Evolutionary conservation across 495 filamentous ascomycete species (phyloP).

Genomic region (Paragyromitra xinjiangensis): DNA sequence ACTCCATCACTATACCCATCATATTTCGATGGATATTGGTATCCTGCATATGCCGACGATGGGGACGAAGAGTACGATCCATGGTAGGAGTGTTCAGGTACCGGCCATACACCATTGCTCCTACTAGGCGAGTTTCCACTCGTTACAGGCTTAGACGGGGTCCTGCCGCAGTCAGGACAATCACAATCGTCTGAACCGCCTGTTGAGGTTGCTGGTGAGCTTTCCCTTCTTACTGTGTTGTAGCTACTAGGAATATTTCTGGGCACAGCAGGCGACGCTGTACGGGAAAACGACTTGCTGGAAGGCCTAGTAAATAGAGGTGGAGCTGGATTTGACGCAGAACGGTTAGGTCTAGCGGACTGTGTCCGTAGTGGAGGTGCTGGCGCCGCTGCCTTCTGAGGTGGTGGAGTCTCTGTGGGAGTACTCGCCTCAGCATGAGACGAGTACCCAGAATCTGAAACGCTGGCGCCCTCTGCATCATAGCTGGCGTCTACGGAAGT

Average conservation of each 20-base stretch:
- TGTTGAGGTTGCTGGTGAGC: conserved; percentile 44
- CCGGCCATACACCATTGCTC: conserved; percentile 40
- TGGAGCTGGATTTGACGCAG: conserved; percentile 43
- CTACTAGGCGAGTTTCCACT: conserved; percentile 46
- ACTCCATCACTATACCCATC: conserved; percentile 40
- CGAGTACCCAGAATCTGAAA: conserved; percentile 57
- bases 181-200: conserved; percentile 55
- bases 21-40: conserved; percentile 41
- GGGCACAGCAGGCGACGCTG: conserved; percentile 47
- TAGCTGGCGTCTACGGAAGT: conserved; percentile 47
- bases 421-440: conserved; percentile 54
- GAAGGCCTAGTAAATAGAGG: conserved; percentile 43
- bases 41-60: conserved; percentile 38
- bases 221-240: conserved; percentile 50
- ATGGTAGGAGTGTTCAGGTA: conserved; percentile 43
- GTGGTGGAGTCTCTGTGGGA: conserved; percentile 55
- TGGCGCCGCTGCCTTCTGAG: conserved; percentile 46
- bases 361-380: conserved; percentile 43
- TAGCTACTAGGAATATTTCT: conserved; percentile 54
- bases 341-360: conserved; percentile 38
- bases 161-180: conserved; percentile 55
- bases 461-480: conserved; percentile 42
- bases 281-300: conserved; percentile 53
- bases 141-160: conserved; percentile 47
- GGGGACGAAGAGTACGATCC: conserved; percentile 45